Evolutionary conservation across 345 rosid species (phyloP), one percentile per base, ranked within the genome.

Genomic region (Brassica juncea): DNA sequence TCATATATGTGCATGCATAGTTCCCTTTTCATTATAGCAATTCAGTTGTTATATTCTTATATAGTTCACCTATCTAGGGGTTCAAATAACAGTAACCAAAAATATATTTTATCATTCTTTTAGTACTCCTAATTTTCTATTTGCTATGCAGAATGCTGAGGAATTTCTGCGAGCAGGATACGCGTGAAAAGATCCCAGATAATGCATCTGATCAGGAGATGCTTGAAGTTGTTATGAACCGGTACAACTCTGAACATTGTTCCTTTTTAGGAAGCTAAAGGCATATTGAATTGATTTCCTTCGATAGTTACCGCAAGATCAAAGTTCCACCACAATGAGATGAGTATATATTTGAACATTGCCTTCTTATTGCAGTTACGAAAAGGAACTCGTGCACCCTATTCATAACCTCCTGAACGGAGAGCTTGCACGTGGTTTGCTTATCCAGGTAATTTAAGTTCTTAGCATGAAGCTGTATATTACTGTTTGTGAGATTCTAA

Each of bases 391-490:
- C 54, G 82, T 68, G 75, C 93, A 89, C 85, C 99, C 99, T 60
- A 86, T 94, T 72, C 90, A 90, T 74, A 94, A 94, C 87, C 97
- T 94, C 79, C 74, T 94, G 60, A 79, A 75, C 8, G 98, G 99
- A 76, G 99, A 92, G 89, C 99, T 94, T 86, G 98, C 97, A 70
- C 98, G 93, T 77, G 94, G 91, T 79, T 82, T 94, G 84, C 96
- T 92, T 76, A 94, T 94, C 82, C 99, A 94, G 97, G 99, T 92
- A 86, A 61, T 55, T 68, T 68, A 60, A 63, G 71, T 57, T 21
- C 21, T 35, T 62, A 54, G 39, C 31, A 66, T 72, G 70, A 66
- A 60, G 54, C 23, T 81, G 39, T 59, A 39, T 6, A 23, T 77
- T 74, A 63, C 71, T 32, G 21, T 54, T 60, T 80, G 59, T 76